Conservation (phyloP, 1,284 basidiomycete genomes). For the Puccinia novopanici region DNA sequence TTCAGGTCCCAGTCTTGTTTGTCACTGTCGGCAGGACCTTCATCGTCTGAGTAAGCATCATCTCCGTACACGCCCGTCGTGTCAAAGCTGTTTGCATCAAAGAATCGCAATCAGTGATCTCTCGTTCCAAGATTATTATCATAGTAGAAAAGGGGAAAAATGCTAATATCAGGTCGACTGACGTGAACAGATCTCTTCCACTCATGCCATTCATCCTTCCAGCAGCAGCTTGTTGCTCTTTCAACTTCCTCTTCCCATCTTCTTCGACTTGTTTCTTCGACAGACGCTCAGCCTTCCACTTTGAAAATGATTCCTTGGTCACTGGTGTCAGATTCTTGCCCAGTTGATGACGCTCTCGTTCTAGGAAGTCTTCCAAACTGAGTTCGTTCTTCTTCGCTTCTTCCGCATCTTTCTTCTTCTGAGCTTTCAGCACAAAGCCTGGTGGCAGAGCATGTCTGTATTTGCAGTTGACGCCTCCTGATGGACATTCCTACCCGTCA, state of each 20-base stretch:
- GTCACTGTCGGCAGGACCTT: constrained; percentile 62
- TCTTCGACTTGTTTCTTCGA: constrained; percentile 87
- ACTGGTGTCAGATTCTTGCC: constrained; percentile 90
- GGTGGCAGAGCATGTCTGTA: constrained; percentile 94
- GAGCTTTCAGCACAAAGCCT: constrained; percentile 67
- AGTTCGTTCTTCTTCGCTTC: constrained; percentile 81
- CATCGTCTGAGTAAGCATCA: constrained; percentile 53
- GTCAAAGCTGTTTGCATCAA: constrained; percentile 71
- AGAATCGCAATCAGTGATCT: constrained; percentile 62
- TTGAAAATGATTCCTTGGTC: constrained; percentile 86
- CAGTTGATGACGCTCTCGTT: constrained; percentile 86
- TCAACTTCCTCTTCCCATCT: constrained; percentile 79
- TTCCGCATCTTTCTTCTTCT: constrained; percentile 62
- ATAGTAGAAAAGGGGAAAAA: constrained; percentile 16
- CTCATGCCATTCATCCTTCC: constrained; percentile 93
- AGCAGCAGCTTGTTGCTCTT: constrained; percentile 78
- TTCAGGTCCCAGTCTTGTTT: constrained; percentile 72
- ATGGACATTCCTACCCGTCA: constrained; percentile 66
- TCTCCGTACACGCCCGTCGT: constrained; percentile 66
- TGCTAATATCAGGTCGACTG: constrained; percentile 47
- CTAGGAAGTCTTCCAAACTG: constrained; percentile 93
- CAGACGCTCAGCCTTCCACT: constrained; percentile 86
- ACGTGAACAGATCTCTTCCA: constrained; percentile 83
- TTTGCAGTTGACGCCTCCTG: constrained; percentile 78
- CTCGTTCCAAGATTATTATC: constrained; percentile 63